Evolutionary conservation across 768 basidiomycete genomes (phyloP).

Genomic region (Suillus ampliporus): DNA sequence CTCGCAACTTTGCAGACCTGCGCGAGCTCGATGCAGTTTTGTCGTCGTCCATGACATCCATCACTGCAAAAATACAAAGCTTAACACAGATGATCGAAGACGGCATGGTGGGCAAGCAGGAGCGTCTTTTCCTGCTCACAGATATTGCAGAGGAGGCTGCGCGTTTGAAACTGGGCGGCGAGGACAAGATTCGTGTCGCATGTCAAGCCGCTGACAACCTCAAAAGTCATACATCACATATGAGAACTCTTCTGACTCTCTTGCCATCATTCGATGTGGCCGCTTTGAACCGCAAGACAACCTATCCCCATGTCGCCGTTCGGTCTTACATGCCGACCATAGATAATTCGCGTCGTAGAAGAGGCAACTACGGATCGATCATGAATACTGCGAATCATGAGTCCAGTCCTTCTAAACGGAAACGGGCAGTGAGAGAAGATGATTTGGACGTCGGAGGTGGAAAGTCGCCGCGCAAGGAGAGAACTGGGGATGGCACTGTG

Average conservation of each 20-base stretch:
- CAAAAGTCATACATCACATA: slow-evolving; percentile 64
- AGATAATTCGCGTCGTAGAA: slow-evolving; percentile 69
- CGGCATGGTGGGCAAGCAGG: slow-evolving; percentile 59
- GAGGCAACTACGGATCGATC: slow-evolving; percentile 61
- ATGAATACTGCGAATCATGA: slow-evolving; percentile 56
- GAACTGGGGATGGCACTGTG: slow-evolving; percentile 46
- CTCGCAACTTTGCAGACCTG: slow-evolving; percentile 92
- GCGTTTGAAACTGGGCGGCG: slow-evolving; percentile 90
- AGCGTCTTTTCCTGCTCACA: slow-evolving; percentile 84
- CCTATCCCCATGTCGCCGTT: slow-evolving; percentile 77
- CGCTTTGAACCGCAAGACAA: slow-evolving; percentile 63
- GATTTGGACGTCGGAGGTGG: slow-evolving; percentile 56
- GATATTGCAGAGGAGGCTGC: slow-evolving; percentile 95
- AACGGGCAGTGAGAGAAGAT: slow-evolving; percentile 64
- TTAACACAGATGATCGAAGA: slow-evolving; percentile 82
- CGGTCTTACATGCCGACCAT: slow-evolving; percentile 71
- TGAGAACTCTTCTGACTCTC: slow-evolving; percentile 63
- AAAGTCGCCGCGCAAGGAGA: slow-evolving; percentile 71
- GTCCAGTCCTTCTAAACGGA: slow-evolving; percentile 68
- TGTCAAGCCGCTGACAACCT: slow-evolving; percentile 91
- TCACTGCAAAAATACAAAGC: slow-evolving; percentile 78
- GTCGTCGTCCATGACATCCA: slow-evolving; percentile 81
- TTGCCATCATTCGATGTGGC: slow-evolving; percentile 68
- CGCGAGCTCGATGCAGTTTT: slow-evolving; percentile 98
- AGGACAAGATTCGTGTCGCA: slow-evolving; percentile 97